Conservation (phyloP, 768 basidiomycete species). For the Cystofilobasidium bisporidii region DNA sequence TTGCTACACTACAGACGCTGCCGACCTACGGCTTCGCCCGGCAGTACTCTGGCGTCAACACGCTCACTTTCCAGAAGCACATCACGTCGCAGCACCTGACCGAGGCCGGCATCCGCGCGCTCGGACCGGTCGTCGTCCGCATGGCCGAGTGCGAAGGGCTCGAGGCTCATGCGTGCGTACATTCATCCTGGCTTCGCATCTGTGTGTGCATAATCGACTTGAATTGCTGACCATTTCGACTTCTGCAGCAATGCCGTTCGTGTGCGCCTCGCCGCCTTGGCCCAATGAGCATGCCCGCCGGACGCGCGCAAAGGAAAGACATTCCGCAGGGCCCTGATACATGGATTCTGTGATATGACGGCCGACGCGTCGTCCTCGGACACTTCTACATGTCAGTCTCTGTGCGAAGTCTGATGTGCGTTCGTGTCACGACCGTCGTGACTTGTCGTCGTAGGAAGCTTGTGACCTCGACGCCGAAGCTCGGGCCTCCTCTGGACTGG, state of each 20-base stretch:
- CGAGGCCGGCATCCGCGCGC: constrained; percentile 55
- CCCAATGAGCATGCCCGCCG: constrained; percentile 8
- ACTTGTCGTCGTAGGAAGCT: too few species aligned
- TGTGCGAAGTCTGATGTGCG: too few species aligned
- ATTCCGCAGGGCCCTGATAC: too few species aligned
- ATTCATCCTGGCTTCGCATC: not conserved
- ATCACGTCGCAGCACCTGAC: constrained; percentile 95
- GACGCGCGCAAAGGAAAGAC: not conserved
- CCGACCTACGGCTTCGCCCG: constrained; percentile 66
- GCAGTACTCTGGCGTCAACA: constrained; percentile 97
- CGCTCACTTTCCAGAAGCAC: constrained; percentile 93
- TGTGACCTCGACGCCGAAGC: too few species aligned
- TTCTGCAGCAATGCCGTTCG: constrained; percentile 16
- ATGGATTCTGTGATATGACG: too few species aligned
- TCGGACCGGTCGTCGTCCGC: constrained; percentile 81
- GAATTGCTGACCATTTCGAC: too few species aligned
- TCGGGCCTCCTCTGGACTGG: too few species aligned
- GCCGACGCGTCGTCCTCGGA: too few species aligned
- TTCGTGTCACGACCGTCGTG: too few species aligned
- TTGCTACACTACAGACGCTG: not conserved
- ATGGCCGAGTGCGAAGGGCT: constrained; percentile 92
- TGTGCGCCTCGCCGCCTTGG: constrained; percentile 21
- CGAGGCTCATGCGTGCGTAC: constrained; percentile 71
- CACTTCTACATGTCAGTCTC: too few species aligned
- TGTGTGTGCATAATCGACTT: not conserved